Conservation (phyloP, 2,329 filamentous ascomycete species). For the Pseudodiploospora longispora region DNA sequence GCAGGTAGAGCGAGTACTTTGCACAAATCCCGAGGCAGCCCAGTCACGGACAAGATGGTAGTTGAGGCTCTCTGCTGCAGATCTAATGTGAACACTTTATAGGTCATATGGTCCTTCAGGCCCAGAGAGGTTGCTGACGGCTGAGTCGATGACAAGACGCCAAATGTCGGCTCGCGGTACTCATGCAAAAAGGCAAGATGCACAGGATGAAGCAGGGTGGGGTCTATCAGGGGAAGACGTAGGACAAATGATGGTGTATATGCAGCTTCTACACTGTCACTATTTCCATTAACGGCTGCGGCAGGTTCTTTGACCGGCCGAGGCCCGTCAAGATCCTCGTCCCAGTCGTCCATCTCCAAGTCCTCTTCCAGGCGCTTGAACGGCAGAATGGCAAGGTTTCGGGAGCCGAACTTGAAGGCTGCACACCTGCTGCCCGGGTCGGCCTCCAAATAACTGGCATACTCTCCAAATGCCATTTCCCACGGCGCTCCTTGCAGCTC, state of each 20-base stretch:
- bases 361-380: slow-evolving; percentile 84
- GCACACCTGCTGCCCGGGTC: slow-evolving; percentile 92
- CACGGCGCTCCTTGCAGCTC: slow-evolving; percentile 78
- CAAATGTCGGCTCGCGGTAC: slow-evolving; percentile 95
- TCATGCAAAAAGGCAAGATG: slow-evolving; percentile 92
- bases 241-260: slow-evolving; percentile 92
- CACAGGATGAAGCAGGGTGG: slow-evolving; percentile 77
- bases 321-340: slow-evolving; percentile 69
- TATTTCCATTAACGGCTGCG: slow-evolving; percentile 26
- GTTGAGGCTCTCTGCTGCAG: slow-evolving; percentile 90
- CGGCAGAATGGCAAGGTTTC: slow-evolving; percentile 86
- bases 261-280: slow-evolving; percentile 47
- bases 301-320: slow-evolving; percentile 41
- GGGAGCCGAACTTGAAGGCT: slow-evolving; percentile 81
- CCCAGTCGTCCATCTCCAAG: slow-evolving; percentile 85
- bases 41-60: slow-evolving; percentile 76
- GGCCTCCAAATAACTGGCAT: slow-evolving; percentile 73
- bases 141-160: slow-evolving; percentile 74
- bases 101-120: slow-evolving; percentile 76
- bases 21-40: slow-evolving; percentile 80
- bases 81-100: slow-evolving; percentile 92
- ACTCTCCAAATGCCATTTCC: slow-evolving; percentile 66
- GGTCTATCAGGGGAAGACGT: slow-evolving; percentile 80
- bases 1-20: slow-evolving; percentile 73
- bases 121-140: slow-evolving; percentile 70